Base-by-base conservation (phyloP, 495 filamentous ascomycete genomes). In the Talaromyces thailandensis region DNA sequence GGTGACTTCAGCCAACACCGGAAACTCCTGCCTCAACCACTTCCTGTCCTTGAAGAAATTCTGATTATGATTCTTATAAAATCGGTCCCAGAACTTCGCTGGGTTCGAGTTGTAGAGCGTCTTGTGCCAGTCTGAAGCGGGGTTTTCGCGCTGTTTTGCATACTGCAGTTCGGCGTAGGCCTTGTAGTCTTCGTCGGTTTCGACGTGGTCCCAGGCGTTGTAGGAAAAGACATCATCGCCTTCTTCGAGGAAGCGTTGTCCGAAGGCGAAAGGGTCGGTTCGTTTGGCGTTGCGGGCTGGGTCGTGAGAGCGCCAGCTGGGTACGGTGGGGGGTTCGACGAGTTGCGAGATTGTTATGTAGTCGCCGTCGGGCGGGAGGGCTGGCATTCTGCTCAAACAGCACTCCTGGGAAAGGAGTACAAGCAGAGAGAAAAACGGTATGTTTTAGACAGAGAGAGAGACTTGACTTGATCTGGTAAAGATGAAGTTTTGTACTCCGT, bases 21-120 rank as follows among this genome's bases (percentile, higher is more conserved):
- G 94, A 63, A 98, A 98, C 72, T 98, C 94, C 72, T 97, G 92
- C 48, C 84, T 85, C 37, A 98, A 75, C 94, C 94, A 98, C 71
- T 97, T 97, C 56, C 94, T 86, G 67, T 98, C 87, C 75, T 98
- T 98, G 86, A 98, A 98, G 78, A 98, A 98, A 71, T 97, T 96
- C 60, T 84, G 81, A 6, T 87, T 89, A 75, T 98, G 97, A 74
- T 96, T 93, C 71, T 88, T 88, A 77, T 98, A 98, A 77, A 98
- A 98, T 48, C 86, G 78, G 68, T 98, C 91, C 93, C 93, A 98
- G 89, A 91, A 97, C 73, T 90, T 96, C 9, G 87, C 91, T 4
- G 94, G 94, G 62, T 94, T 84, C 29, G 76, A 74, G 72, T 96
- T 97, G 83, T 97, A 96, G 58, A 90, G 87, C 55, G 73, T 78